phyloP scores from a whole-genome alignment of 768 basidiomycete genomes.

The Hortiboletus campestris region DNA sequence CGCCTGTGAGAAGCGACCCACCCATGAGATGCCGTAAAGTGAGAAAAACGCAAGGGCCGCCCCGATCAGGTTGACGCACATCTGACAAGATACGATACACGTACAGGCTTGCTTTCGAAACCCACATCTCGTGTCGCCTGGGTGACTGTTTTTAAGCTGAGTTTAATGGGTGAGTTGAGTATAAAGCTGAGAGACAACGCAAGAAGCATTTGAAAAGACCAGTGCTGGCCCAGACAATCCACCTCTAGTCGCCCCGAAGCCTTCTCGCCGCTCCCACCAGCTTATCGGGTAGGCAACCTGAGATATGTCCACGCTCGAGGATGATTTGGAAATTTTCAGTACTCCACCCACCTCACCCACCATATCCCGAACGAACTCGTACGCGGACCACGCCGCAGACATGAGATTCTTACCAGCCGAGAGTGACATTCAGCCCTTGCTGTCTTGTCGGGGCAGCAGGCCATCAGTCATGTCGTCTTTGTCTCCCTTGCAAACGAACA shows the following conservation, averaged over 20 bases:
- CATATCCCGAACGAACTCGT: constrained; percentile 23
- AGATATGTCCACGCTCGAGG: constrained; percentile 34
- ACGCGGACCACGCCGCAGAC: constrained; percentile 9
- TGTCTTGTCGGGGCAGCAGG: constrained; percentile 35
- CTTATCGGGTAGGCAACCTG: constrained; percentile 10
- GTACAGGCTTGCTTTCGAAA: constrained; percentile 12
- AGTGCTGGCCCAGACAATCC: constrained; percentile 1
- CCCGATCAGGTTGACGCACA: constrained; percentile 19
- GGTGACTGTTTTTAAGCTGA: constrained; percentile 22
- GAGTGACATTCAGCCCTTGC: constrained; percentile 34
- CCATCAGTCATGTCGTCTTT: constrained; percentile 29
- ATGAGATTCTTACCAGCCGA: constrained; percentile 12
- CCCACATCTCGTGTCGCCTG: constrained; percentile 22
- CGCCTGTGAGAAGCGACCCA: constrained; percentile 23
- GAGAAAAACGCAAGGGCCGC: constrained; percentile 14
- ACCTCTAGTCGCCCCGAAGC: constrained; percentile 1
- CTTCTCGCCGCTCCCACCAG: constrained; percentile 12
- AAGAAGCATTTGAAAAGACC: constrained; percentile 3
- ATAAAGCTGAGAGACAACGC: constrained; percentile 19
- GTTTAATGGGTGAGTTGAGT: constrained; percentile 9
- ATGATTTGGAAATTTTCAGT: constrained; percentile 38
- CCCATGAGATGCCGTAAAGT: constrained; percentile 10
- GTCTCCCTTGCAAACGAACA: constrained; percentile 32
- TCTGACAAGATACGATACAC: constrained; percentile 11
- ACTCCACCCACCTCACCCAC: constrained; percentile 45